Evolutionary conservation across 129 eudicot genomes (phyloP).

Genomic region (Lactuca sativa): DNA sequence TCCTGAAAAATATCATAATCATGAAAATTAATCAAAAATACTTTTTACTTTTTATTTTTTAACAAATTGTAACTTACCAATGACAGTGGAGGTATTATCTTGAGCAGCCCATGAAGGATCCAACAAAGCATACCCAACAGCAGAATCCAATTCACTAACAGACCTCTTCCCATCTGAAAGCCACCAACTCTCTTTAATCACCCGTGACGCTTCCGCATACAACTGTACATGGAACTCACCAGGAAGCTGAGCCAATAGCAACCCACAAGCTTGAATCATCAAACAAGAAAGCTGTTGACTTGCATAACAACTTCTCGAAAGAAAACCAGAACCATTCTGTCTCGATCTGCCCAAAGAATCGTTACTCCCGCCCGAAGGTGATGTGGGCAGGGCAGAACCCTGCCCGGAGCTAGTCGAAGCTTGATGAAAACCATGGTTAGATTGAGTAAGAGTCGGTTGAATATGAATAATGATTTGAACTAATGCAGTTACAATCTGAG

Average conservation of each 20-base stretch:
- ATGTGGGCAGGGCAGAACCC: slow-evolving; percentile 79
- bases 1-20: slow-evolving; percentile 44
- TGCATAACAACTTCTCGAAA: slow-evolving; percentile 88
- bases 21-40: slow-evolving; percentile 4
- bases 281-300: slow-evolving; percentile 94
- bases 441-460: slow-evolving; percentile 90
- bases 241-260: slow-evolving; percentile 93
- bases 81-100: slow-evolving; percentile 94
- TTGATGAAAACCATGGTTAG: slow-evolving; percentile 71
- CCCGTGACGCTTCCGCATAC: slow-evolving; percentile 82
- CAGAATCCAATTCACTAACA: slow-evolving; percentile 73
- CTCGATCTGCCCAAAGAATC: slow-evolving; percentile 82
- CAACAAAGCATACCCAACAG: slow-evolving; percentile 90
- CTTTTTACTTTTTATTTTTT: too few relatives aligned
- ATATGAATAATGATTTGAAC: slow-evolving; percentile 92
- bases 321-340: slow-evolving; percentile 51
- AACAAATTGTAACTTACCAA: slow-evolving; percentile 46
- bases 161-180: slow-evolving; percentile 80
- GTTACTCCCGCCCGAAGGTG: slow-evolving; percentile 97
- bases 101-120: slow-evolving; percentile 99
- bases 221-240: slow-evolving; percentile 84
- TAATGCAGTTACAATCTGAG: slow-evolving; percentile 78
- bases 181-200: slow-evolving; percentile 97
- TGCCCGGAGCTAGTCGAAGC: slow-evolving; percentile 56
- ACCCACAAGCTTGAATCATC: slow-evolving; percentile 96